Evolutionary conservation across 345 rosid genomes (phyloP).

Genomic region (Gossypium herbaceum): DNA sequence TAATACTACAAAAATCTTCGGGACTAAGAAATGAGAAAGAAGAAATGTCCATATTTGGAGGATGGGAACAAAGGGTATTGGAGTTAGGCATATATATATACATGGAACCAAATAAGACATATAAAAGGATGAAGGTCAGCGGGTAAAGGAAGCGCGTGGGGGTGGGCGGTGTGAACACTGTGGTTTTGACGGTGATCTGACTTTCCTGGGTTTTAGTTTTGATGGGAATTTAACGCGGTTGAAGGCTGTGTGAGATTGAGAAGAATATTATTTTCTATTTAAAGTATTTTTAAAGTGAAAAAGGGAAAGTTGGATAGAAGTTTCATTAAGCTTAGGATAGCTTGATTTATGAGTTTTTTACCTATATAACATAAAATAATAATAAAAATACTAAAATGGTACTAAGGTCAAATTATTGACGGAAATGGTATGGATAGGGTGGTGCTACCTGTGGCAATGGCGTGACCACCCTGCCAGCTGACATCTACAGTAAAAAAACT

Average conservation of each 20-base stretch:
- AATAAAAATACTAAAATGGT: too few species aligned
- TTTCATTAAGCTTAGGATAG: background rate
- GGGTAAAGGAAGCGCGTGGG: slow-evolving; percentile 2
- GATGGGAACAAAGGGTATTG: slow-evolving; percentile 5
- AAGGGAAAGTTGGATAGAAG: background rate
- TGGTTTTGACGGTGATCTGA: slow-evolving; percentile 8
- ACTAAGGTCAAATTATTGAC: too few species aligned
- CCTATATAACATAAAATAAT: too few species aligned
- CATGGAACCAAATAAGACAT: too few species aligned
- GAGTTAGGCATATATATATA: background rate
- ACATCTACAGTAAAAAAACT: too few species aligned
- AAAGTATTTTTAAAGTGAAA: background rate
- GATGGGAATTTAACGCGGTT: slow-evolving; percentile 2
- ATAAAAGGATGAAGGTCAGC: background rate
- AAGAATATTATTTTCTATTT: background rate
- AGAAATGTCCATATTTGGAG: slow-evolving; percentile 44
- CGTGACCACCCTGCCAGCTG: too few species aligned
- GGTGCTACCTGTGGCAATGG: too few species aligned
- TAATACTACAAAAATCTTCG: slow-evolving; percentile 42
- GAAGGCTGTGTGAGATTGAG: background rate
- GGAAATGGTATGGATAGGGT: too few species aligned
- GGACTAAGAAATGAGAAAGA: slow-evolving; percentile 55
- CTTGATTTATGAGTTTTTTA: too few species aligned
- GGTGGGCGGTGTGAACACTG: slow-evolving; percentile 5
- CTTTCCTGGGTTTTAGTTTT: background rate